Percentiles rank a stretch among this genome's conserved stretches.
Conservation (phyloP, 2,329 filamentous ascomycete species). For the Alternaria gansuensis region DNA sequence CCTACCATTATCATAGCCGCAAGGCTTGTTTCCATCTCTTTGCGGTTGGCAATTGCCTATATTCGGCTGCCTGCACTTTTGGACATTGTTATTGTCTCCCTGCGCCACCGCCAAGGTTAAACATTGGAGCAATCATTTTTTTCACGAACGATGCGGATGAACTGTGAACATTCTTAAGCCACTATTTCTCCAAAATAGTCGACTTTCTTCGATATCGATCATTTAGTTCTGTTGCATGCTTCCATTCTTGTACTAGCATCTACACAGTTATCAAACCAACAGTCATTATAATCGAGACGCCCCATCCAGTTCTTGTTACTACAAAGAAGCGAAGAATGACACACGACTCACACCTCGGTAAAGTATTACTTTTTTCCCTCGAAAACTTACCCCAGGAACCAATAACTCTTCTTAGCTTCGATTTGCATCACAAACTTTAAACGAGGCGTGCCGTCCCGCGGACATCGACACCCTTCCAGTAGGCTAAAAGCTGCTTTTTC, state of each 20-base stretch:
- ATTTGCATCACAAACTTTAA: neutral
- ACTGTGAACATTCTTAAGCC: too few relatives aligned
- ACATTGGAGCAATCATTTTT: too few relatives aligned
- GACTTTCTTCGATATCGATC: too few relatives aligned
- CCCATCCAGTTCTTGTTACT: neutral
- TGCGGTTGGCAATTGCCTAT: too few relatives aligned
- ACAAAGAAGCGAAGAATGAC: neutral
- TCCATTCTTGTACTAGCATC: neutral
- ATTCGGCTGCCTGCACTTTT: too few relatives aligned
- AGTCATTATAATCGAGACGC: neutral
- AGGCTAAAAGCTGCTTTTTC: constrained; percentile 2
- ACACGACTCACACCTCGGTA: neutral
- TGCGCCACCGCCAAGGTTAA: too few relatives aligned
- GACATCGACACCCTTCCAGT: neutral
- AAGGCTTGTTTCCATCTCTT: too few relatives aligned
- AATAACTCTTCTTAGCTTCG: neutral
- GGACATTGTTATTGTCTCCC: too few relatives aligned
- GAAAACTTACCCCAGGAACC: neutral
- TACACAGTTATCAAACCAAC: neutral
- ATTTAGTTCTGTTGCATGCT: too few relatives aligned
- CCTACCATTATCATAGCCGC: too few relatives aligned
- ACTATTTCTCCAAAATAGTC: too few relatives aligned
- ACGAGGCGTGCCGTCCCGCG: neutral
- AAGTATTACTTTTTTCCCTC: neutral
- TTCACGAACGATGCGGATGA: too few relatives aligned